Base-by-base conservation (phyloP, 352 stramenopile species). In the Globisporangium radiosum region DNA sequence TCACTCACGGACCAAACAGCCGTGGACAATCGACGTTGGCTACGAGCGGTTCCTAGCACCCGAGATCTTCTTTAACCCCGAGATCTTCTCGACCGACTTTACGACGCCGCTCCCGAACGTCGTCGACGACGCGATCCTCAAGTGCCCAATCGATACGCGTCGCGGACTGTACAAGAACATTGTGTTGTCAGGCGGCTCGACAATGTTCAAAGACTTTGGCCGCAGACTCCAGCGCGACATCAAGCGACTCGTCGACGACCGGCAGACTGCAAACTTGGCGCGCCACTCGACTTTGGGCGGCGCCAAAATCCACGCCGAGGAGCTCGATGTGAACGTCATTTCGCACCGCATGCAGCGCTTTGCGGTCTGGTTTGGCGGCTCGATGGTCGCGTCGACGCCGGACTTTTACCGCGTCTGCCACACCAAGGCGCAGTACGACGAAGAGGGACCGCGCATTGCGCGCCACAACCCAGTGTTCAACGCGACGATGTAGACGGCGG, bases 141-240 rank as follows among this genome's bases (percentile, higher is more conserved):
- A 96, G 66, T 98, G 92, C 57, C 94, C 94, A 8, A 98, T 98
- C 70, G 95, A 98, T 71, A 97, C 89, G 47, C 81, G 94, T 0
- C 78, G 94, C 45, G 88, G 86, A 15, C 69, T 98, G 36, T 98
- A 98, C 85, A 97, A 96, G 71, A 98, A 98, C 75, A 98, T 98
- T 68, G 93, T 98, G 56, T 73, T 98, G 8, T 96, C 85, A 39
- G 95, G 95, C 57, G 95, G 95, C 50, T 96, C 84, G 58, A 98
- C 94, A n/a, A 97, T 98, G 88, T 98, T 98, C 68, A 98, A 98
- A 67, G 90, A 98, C 70, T 98, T 98, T 76, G 92, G 91, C 37
- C 81, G 89, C 42, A 84, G 95, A 47, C 81, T 98, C 43, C 84
- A 98, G 69, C 78, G 89, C 45, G 94, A 98, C 61, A 96, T 98